Evolutionary conservation across 106 monocot species (phyloP), one percentile per base, ranked within the genome.

Genomic region (Amphibolis antarctica): DNA sequence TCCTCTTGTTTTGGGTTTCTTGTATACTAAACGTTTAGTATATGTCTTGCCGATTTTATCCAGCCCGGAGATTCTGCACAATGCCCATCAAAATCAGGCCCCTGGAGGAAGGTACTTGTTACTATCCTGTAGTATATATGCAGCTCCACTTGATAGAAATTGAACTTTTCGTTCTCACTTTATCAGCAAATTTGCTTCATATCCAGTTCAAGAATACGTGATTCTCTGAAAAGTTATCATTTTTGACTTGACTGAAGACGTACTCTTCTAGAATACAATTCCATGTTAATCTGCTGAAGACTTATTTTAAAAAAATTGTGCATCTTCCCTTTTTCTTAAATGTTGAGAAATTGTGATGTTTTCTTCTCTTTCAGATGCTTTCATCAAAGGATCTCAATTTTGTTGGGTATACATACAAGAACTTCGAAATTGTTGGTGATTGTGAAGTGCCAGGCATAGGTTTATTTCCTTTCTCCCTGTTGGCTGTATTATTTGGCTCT

Each of bases 21-120:
- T 10, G 53, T 36, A 7, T 36, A 4, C 36, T 36, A 36, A 7
- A 36, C 7, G 36, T 4, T 4, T 4, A 36, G n/a, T 9, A n/a
- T 58, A 21, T 17, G 1, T 50, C n/a, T n/a, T n/a, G n/a, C n/a
- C 30, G 24, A 27, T 58, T 46, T 28, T 24, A 49, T 60, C 64
- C 82, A 91, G 83, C 62, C 86, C 63, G 66, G 43, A 4, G 66
- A 78, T 18, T 56, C 69, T 19, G 56, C 53, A 75, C 71, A 83
- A 48, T 58, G 74, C 66, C 75, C 86, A 28, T 74, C 86, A 60
- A 92, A 55, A 60, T 78, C 86, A 11, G 86, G 91, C 0, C 86
- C 91, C 59, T 92, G 86, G 86, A 81, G 83, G 79, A 92, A 77
- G 81, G 92, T 86, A 77, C 66, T 3, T 52, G 52, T 50, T 15